A percentile compares a stretch with the other conserved stretches of the same genome.
phyloP scores from a whole-genome alignment of 495 filamentous ascomycete species.

The Penicillium steckii region DNA sequence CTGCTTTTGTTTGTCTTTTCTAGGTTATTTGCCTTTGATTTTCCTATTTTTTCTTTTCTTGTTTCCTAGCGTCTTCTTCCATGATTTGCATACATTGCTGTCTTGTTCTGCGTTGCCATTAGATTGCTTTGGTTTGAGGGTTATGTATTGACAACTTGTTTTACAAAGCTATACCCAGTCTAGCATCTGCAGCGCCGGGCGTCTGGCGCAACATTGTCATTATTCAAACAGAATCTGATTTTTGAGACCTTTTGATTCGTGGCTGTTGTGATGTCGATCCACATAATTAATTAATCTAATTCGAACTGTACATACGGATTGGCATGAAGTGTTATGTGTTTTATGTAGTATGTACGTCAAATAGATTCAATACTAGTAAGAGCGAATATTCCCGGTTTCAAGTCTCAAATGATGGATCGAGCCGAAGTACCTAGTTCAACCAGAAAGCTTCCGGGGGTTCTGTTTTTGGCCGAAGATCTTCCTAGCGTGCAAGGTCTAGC shows the following conservation, averaged over 20 bases:
- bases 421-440: too few relatives aligned
- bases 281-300: background rate
- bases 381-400: too few relatives aligned
- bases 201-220: slow-evolving; percentile 13
- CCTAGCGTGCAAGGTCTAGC: too few relatives aligned
- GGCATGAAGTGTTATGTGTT: too few relatives aligned
- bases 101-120: slow-evolving; percentile 9
- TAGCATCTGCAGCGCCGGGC: slow-evolving; percentile 21
- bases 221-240: background rate
- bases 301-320: too few relatives aligned
- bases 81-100: background rate
- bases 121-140: slow-evolving; percentile 10
- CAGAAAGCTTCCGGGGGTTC: too few relatives aligned
- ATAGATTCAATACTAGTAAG: too few relatives aligned
- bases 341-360: too few relatives aligned
- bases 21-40: background rate
- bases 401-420: too few relatives aligned
- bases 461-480: too few relatives aligned
- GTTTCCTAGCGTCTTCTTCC: slow-evolving; percentile 7
- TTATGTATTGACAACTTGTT: slow-evolving; percentile 9
- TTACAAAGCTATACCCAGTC: slow-evolving; percentile 25
- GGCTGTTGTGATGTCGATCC: background rate
- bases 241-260: background rate
- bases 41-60: background rate
- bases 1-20: background rate